Evolutionary conservation across 2,329 filamentous ascomycete species (phyloP), one percentile per base, ranked within the genome.

Genomic region (Aspergillus awamori): DNA sequence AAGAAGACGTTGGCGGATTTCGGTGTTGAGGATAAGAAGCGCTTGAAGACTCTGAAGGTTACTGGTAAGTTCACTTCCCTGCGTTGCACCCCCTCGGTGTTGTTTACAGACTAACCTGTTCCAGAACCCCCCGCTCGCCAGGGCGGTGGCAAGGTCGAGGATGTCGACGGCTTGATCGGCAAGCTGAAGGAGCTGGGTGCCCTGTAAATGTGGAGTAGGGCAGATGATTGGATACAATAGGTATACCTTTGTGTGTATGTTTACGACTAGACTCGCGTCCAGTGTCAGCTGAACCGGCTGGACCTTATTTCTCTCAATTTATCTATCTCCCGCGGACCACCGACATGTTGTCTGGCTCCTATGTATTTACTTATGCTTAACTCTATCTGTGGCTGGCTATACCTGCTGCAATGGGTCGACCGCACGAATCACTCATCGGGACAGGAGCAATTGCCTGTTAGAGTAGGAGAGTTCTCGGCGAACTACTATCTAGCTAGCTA

Each of bases 111-210:
- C 49, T 10, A 49, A 22, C 52, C 3, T 20, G 45, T 20, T 49
- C 73, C 78, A 88, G 95, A 99, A 82, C 95, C 95, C 58, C 86
- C 92, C 54, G 82, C 91, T 65, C 86, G 95, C 78, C 88, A 97
- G 81, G 95, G 95, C 43, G 95, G 95, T 71, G 93, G 92, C 69
- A 99, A 98, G 87, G 95, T 99, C 20, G 93, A 97, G 74, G 90
- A 97, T 82, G 95, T 99, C 22, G 93, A 96, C 78, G 93, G 93
- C n/a, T 86, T 99, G 79, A 88, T 99, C 72, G 79, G 85, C 61
- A 97, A 95, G 85, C 83, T 99, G 74, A 98, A 98, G 86, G 94
- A 99, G 82, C 82, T 99, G 67, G 95, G 95, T 69, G 95, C 93
- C 65, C 81, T 97, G 80, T 97, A 86, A 74, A 39, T 39, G 53